Base-by-base conservation (phyloP, 805 yeast species). In the Kodamaea kaohsiungensis region DNA sequence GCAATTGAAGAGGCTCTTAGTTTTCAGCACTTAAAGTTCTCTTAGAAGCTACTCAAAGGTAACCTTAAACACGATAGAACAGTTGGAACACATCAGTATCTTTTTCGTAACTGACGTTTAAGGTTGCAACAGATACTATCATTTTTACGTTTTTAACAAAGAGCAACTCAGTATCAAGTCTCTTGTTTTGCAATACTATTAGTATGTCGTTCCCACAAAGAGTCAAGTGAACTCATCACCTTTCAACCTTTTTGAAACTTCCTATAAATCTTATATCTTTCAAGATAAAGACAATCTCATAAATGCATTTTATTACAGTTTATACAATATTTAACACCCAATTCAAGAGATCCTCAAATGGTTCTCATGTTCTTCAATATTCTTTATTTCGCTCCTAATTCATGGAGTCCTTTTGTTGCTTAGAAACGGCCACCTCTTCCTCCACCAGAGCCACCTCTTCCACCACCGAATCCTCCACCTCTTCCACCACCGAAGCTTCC, bases 391-490 rank as follows among this genome's bases (percentile, higher is more conserved):
- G 10, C 35, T 30, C 35, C 35, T 30, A 6, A 5, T 8, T 30
- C 35, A 12, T 10, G 33, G 27, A 25, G 35, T 12, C 13, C 3
- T 30, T 30, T 30, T 30, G 13, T 39, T 39, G 43, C 33, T 54
- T 58, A 64, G 56, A 56, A 63, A 57, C 67, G 64, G 42, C 65
- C 64, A 43, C 63, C 63, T 50, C 63, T 55, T 38, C 83, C 72
- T 22, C 25, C 25, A 22, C 25, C 25, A 22, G 25, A n/a, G n/a
- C n/a, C 82, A 51, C 85, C 81, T 56, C 81, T 60, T 48, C 69
- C 70, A 43, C 75, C 72, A 51, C 78, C 77, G 50, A 75, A 53
- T 55, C 65, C 62, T 10, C 81, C 72, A 19, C 71, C 66, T 46
- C 69, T 54, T 10, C 67, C 63, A 39, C 65, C 64, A 30, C 63